phyloP scores from a whole-genome alignment of 192 early-diverging fungal genomes.

The Coemansia sp. region DNA sequence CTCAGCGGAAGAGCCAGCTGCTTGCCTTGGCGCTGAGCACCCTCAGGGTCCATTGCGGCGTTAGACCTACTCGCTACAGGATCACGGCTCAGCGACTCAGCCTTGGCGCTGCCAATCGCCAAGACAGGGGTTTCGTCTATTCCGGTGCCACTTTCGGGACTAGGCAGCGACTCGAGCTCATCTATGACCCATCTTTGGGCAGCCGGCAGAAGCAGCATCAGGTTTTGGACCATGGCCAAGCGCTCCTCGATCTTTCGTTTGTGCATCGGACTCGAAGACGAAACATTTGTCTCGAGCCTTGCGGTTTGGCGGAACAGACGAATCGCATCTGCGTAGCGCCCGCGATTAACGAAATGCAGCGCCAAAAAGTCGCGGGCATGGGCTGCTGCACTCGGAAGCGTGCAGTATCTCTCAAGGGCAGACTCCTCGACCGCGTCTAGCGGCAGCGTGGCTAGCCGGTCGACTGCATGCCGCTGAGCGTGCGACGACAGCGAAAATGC shows the following conservation, averaged over 20 bases:
- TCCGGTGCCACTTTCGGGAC: background rate
- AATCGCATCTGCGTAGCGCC: slow-evolving; percentile 44
- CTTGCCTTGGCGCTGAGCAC: background rate
- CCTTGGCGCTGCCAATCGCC: background rate
- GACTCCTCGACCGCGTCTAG: slow-evolving; percentile 34
- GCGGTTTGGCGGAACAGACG: slow-evolving; percentile 31
- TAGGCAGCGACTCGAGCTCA: slow-evolving; percentile 18
- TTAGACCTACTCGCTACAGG: background rate
- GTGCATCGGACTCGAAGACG: slow-evolving; percentile 17
- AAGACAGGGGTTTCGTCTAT: background rate
- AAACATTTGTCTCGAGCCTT: slow-evolving; percentile 9
- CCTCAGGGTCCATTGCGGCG: background rate
- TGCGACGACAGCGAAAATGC: slow-evolving; percentile 30
- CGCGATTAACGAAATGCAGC: slow-evolving; percentile 42
- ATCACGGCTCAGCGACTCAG: background rate
- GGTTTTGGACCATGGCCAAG: slow-evolving; percentile 31
- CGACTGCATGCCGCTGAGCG: slow-evolving; percentile 14
- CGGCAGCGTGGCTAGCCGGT: slow-evolving; percentile 32
- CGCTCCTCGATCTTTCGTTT: slow-evolving; percentile 37
- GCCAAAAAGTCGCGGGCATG: slow-evolving; percentile 48
- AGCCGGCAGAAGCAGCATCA: slow-evolving; percentile 37
- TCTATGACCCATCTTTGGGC: slow-evolving; percentile 37
- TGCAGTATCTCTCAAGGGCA: slow-evolving; percentile 29
- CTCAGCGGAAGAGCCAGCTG: slow-evolving; percentile 19
- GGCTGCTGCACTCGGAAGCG: slow-evolving; percentile 8